phyloP scores from a whole-genome alignment of 2,329 filamentous ascomycete species.

The Dactylella cylindrospora region DNA sequence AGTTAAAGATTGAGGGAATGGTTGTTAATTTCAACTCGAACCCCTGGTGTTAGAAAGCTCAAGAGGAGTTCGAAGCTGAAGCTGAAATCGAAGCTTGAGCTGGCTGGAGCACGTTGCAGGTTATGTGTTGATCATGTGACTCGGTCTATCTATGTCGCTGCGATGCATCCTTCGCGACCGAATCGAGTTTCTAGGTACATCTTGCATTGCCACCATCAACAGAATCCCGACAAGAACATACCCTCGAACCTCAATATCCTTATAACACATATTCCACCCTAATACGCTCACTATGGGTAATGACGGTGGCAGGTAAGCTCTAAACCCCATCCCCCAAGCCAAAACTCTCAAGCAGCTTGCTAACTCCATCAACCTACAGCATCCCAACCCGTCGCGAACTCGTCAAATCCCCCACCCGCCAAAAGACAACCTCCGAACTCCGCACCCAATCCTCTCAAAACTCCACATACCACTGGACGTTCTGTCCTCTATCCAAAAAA shows the following conservation, averaged over 20 bases:
- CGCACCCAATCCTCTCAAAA: constrained; percentile 87
- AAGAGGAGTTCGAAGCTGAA: too few relatives aligned
- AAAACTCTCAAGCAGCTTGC: background rate
- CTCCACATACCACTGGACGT: constrained; percentile 80
- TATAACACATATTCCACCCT: background rate
- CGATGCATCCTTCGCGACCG: too few relatives aligned
- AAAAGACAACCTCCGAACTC: constrained; percentile 77
- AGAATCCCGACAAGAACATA: background rate
- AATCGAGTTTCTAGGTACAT: too few relatives aligned
- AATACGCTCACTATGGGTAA: constrained; percentile 72
- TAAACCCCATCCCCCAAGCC: background rate
- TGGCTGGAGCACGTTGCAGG: too few relatives aligned
- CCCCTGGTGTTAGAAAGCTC: too few relatives aligned
- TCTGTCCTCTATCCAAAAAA: constrained; percentile 80
- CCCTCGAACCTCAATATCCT: background rate
- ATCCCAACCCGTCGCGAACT: constrained; percentile 95
- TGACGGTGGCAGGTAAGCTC: constrained; percentile 77
- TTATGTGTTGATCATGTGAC: too few relatives aligned
- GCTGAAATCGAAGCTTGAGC: too few relatives aligned
- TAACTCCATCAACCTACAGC: constrained; percentile 53
- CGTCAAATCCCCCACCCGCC: constrained; percentile 85
- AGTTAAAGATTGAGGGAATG: too few relatives aligned
- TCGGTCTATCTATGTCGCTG: too few relatives aligned
- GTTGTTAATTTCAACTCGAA: too few relatives aligned
- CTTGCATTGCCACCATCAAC: too few relatives aligned